phyloP scores from a whole-genome alignment of 2,329 filamentous ascomycete species.

The Iodosphaeria phyllophila region DNA sequence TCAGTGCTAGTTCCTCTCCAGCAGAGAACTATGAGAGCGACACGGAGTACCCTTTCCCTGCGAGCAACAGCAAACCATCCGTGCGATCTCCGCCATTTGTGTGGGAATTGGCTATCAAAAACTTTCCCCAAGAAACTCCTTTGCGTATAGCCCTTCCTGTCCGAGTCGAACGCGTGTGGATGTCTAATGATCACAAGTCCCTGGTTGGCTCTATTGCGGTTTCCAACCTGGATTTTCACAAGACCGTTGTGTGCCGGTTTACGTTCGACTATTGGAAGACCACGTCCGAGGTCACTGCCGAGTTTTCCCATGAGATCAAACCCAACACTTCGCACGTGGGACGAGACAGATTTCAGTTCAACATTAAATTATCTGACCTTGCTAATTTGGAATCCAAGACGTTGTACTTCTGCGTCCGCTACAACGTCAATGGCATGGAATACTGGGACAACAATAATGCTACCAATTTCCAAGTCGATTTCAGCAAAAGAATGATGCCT shows the following conservation, averaged over 20 bases:
- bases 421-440: constrained; percentile 66
- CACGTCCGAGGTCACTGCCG: constrained; percentile 81
- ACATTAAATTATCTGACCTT: constrained; percentile 79
- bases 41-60: constrained; percentile 68
- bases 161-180: constrained; percentile 69
- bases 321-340: constrained; percentile 40
- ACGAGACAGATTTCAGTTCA: constrained; percentile 83
- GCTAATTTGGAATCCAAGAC: constrained; percentile 87
- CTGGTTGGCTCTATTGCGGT: constrained; percentile 71
- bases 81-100: constrained; percentile 40
- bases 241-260: constrained; percentile 78
- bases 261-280: constrained; percentile 98
- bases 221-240: constrained; percentile 78
- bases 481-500: constrained; percentile 57
- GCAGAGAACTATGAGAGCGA: constrained; percentile 79
- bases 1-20: constrained; percentile 85
- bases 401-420: constrained; percentile 79
- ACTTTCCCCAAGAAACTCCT: constrained; percentile 56
- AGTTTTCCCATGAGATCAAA: constrained; percentile 65
- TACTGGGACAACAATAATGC: constrained; percentile 88
- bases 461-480: constrained; percentile 88
- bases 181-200: constrained; percentile 75
- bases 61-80: constrained; percentile 21
- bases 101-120: constrained; percentile 74
- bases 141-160: constrained; percentile 47